Evolutionary conservation across 2,329 filamentous ascomycete species (phyloP), one percentile per base, ranked within the genome.

Genomic region (Fusarium succisae): DNA sequence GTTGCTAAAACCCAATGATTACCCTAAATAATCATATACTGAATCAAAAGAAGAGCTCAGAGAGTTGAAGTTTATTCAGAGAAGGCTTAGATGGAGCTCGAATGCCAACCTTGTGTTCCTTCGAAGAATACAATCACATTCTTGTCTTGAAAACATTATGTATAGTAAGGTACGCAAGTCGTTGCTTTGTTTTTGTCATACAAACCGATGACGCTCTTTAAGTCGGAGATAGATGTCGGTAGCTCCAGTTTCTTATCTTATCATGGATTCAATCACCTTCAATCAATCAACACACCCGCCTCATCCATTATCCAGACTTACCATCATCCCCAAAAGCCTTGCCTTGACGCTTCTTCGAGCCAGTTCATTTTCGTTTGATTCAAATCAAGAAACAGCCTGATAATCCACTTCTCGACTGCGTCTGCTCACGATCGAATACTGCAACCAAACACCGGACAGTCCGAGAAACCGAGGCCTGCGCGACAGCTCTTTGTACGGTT

Each of bases 181-280:
- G 53, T 41, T 18, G 26, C 53, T 30, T 55, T 43, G 26, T n/a
- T 55, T 55, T 55, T 43, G 15, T 18, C 37, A 28, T 48, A 32
- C 44, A 59, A 60, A 59, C 66, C 45, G 47, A 67, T 71, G 61
- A 62, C 67, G 69, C 63, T 65, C 35, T 48, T 64, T 15, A 38
- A 24, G 26, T 30, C 37, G 62, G 70, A 68, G 70, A 63, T 73
- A 66, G 59, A 57, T 50, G 37, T 45, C 28, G 55, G 56, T 68
- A 74, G 67, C 63, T 61, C 71, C 71, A 74, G 56, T 50, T 63
- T 67, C 65, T 70, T 78, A 79, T 78, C 77, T 79, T 80, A 80
- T 79, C 75, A 38, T 53, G 20, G 15, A 65, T 48, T 50, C 50
- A 53, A 64, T 50, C 59, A 65, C 65, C 55, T 50, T 44, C 43